Conservation (phyloP, 495 filamentous ascomycete species). For the Chaetomium cochliodes region DNA sequence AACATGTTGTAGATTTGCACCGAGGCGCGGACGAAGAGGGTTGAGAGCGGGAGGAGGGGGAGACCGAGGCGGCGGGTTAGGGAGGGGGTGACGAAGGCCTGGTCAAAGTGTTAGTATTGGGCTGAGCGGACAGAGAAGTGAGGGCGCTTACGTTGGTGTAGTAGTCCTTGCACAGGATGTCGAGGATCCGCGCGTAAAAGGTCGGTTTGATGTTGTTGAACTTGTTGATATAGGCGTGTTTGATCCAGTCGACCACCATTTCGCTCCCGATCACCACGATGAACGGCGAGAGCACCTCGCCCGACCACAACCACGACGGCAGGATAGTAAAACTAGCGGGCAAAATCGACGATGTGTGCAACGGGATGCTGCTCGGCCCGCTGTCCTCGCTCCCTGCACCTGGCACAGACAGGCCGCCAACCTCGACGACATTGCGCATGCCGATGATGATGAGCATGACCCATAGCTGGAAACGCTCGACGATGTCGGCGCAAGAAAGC, state of each 20-base stretch:
- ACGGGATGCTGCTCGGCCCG: conserved; percentile 44
- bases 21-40: conserved; percentile 90
- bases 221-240: conserved; percentile 96
- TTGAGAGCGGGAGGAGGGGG: conserved; percentile 87
- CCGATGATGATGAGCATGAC: conserved; percentile 95
- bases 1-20: conserved; percentile 99
- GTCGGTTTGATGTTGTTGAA: conserved; percentile 94
- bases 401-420: conserved; percentile 64
- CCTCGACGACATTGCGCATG: conserved; percentile 90
- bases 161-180: conserved; percentile 94
- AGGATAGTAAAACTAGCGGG: conserved; percentile 86
- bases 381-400: conserved; percentile 48
- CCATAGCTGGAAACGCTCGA: conserved; percentile 97
- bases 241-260: conserved; percentile 96
- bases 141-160: conserved; percentile 73
- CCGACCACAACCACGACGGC: conserved; percentile 70
- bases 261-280: conserved; percentile 90
- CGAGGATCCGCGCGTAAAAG: conserved; percentile 84
- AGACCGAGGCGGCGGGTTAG: conserved; percentile 87
- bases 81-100: conserved; percentile 82
- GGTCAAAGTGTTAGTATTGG: neutral
- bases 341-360: conserved; percentile 62
- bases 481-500: conserved; percentile 91
- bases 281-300: conserved; percentile 87
- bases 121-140: neutral